phyloP scores from a whole-genome alignment of 805 yeast species.

The Myxozyma monticola region DNA sequence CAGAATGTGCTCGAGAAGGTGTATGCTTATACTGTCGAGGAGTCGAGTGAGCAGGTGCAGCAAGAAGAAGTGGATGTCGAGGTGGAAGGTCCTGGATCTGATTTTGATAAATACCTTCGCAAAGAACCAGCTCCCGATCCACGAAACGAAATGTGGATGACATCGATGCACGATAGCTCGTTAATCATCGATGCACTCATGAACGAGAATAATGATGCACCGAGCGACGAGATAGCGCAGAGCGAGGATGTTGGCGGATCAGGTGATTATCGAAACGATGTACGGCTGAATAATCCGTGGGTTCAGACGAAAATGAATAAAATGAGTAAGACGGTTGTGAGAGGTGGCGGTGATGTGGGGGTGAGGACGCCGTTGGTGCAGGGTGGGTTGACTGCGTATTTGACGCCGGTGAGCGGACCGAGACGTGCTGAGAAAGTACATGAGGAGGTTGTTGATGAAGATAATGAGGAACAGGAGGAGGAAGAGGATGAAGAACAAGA shows the following conservation, averaged over 20 bases:
- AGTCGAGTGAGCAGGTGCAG: neutral
- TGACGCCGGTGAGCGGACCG: neutral
- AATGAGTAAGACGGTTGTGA: neutral
- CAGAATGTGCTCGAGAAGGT: slow-evolving; percentile 1
- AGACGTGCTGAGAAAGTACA: neutral
- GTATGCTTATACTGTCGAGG: slow-evolving; percentile 1
- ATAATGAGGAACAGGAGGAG: neutral
- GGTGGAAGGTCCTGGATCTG: neutral
- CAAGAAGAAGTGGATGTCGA: slow-evolving; percentile 3
- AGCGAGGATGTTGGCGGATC: neutral
- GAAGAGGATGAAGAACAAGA: neutral
- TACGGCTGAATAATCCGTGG: slow-evolving; percentile 11
- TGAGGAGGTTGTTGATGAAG: neutral
- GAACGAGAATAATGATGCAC: neutral
- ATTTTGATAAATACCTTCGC: neutral
- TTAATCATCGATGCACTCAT: neutral
- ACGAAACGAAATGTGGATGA: slow-evolving; percentile 1
- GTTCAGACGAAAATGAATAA: slow-evolving; percentile 7
- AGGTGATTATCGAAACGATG: slow-evolving; percentile 1
- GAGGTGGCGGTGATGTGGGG: neutral
- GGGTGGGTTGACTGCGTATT: neutral
- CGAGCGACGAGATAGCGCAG: neutral
- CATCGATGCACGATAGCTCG: slow-evolving; percentile 4
- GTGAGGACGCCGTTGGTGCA: neutral
- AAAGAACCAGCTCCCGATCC: neutral